These are phyloP conservation scores for Platanthera guangdongensis DNA, from an alignment of 106 monocot species.

Conservation along the genomic window DNA sequence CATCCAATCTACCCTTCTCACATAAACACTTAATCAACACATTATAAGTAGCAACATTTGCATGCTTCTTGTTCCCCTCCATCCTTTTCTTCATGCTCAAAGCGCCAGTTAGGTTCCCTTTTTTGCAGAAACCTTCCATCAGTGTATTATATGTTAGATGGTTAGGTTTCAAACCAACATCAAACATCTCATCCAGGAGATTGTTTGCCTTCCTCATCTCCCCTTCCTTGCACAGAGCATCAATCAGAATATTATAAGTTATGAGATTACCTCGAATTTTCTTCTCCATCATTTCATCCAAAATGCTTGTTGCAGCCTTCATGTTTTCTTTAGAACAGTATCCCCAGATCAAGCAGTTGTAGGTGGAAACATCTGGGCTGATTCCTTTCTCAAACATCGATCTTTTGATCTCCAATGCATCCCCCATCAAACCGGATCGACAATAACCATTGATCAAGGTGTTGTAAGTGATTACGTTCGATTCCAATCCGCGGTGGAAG, in stretches of 20 bases:
- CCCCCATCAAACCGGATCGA: conserved; percentile 40
- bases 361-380: conserved; percentile 46
- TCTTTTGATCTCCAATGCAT: conserved; percentile 42
- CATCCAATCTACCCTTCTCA: conserved; percentile 37
- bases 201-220: conserved; percentile 53
- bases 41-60: conserved; percentile 84
- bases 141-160: conserved; percentile 67
- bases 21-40: conserved; percentile 64
- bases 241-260: conserved; percentile 72
- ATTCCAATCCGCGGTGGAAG: conserved; percentile 24
- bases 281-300: conserved; percentile 78
- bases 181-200: conserved; percentile 74
- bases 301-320: conserved; percentile 38
- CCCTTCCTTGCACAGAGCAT: conserved; percentile 48
- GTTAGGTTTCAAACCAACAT: conserved; percentile 47
- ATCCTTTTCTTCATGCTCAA: conserved; percentile 70
- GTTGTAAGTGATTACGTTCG: conserved; percentile 64
- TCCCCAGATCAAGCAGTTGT: conserved; percentile 69
- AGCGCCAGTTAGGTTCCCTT: conserved; percentile 61
- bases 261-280: conserved; percentile 49
- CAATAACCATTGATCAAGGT: conserved; percentile 68
- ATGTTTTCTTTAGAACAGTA: conserved; percentile 43
- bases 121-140: conserved; percentile 70
- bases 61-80: conserved; percentile 53
- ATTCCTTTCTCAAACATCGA: conserved; percentile 42